Conservation (phyloP, 2,329 filamentous ascomycete genomes). For the Verticillium albo-atrum region DNA sequence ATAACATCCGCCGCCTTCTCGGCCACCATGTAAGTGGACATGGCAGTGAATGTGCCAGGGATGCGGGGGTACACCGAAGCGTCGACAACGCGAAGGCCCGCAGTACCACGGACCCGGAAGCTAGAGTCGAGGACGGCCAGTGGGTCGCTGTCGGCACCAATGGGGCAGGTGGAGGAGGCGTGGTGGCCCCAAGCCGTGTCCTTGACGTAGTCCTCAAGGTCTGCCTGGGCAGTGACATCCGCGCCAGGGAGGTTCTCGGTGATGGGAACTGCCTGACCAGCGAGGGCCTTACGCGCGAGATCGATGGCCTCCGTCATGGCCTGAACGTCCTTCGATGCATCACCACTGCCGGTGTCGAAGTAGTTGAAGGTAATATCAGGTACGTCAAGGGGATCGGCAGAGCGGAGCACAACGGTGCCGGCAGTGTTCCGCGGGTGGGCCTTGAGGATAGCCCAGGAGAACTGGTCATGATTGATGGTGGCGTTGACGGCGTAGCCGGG, state of each 20-base stretch:
- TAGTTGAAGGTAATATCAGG: constrained; percentile 62
- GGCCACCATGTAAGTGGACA: constrained; percentile 25
- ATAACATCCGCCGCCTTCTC: constrained; percentile 28
- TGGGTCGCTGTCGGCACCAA: constrained; percentile 23
- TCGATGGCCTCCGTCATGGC: constrained; percentile 52
- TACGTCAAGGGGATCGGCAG: constrained; percentile 57
- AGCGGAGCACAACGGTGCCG: constrained; percentile 58
- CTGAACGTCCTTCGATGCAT: constrained; percentile 42
- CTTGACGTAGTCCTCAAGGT: constrained; percentile 19
- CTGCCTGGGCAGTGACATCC: constrained; percentile 10
- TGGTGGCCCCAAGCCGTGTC: constrained; percentile 28
- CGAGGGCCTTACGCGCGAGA: constrained; percentile 41
- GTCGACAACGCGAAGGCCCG: constrained; percentile 41
- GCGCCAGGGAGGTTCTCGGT: constrained; percentile 13
- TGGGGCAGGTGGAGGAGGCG: constrained; percentile 26
- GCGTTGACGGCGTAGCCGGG: constrained; percentile 28
- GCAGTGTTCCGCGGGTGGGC: constrained; percentile 57
- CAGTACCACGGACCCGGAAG: constrained; percentile 41
- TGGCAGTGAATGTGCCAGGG: constrained; percentile 26
- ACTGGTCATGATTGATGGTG: constrained; percentile 30
- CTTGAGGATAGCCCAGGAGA: constrained; percentile 50
- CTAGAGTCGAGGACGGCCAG: constrained; percentile 42
- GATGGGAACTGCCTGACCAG: constrained; percentile 16
- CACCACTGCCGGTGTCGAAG: constrained; percentile 46
- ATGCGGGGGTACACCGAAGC: constrained; percentile 36